phyloP scores from a whole-genome alignment of 768 basidiomycete genomes.

The Sporobolomyces roseus region DNA sequence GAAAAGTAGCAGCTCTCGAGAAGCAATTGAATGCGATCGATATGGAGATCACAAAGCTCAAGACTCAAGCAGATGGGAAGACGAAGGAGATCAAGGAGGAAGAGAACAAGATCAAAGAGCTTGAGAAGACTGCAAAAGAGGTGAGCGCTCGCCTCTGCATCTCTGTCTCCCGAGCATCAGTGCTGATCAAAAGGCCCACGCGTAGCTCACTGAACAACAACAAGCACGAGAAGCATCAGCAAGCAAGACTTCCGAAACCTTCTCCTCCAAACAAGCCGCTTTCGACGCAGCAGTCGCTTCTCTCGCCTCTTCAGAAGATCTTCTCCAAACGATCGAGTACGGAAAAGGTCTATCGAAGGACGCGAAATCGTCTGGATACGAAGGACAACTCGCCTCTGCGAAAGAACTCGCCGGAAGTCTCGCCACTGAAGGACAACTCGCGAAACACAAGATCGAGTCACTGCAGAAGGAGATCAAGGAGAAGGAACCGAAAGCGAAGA shows the following conservation, averaged over 20 bases:
- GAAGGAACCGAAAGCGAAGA: slow-evolving; percentile 74
- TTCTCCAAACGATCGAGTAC: slow-evolving; percentile 90
- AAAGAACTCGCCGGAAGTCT: slow-evolving; percentile 70
- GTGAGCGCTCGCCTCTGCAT: slow-evolving; percentile 51
- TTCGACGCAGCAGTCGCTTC: slow-evolving; percentile 62
- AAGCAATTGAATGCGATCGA: slow-evolving; percentile 72
- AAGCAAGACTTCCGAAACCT: slow-evolving; percentile 56
- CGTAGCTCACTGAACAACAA: slow-evolving; percentile 61
- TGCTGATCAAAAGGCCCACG: too few relatives aligned
- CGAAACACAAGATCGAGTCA: slow-evolving; percentile 68
- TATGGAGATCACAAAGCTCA: slow-evolving; percentile 72
- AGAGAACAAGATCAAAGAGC: slow-evolving; percentile 57
- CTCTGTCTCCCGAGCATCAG: too few relatives aligned
- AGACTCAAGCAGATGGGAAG: slow-evolving; percentile 81
- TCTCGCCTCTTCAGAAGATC: slow-evolving; percentile 73
- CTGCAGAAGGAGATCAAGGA: slow-evolving; percentile 70
- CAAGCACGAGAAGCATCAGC: slow-evolving; percentile 63
- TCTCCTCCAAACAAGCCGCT: slow-evolving; percentile 64
- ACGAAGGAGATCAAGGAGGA: slow-evolving; percentile 73
- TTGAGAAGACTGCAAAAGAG: slow-evolving; percentile 60
- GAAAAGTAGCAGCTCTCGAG: slow-evolving; percentile 80
- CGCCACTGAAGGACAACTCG: slow-evolving; percentile 78
- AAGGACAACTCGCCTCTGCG: slow-evolving; percentile 90
- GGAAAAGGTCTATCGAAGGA: slow-evolving; percentile 71
- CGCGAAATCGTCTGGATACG: slow-evolving; percentile 76